Evolutionary conservation across 805 yeast species (phyloP).

Genomic region (Yarrowia divulgata): DNA sequence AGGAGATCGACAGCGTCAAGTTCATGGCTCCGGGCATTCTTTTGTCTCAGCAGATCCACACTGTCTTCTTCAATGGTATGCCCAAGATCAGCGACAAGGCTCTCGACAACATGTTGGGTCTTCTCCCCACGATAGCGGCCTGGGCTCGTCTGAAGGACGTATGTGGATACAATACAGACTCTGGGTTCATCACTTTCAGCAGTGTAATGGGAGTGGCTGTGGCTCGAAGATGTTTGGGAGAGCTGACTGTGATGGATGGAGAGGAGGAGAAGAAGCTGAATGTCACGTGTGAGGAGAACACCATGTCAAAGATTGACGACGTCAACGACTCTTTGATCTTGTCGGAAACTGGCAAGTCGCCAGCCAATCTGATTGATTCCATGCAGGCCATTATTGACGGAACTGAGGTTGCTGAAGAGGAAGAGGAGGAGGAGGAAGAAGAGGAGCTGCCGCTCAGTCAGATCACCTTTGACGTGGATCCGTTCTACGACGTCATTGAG

Average conservation of each 20-base stretch:
- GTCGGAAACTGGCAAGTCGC: constrained; percentile 26
- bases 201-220: constrained; percentile 32
- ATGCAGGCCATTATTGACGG: constrained; percentile 32
- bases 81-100: constrained; percentile 36
- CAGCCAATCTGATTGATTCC: constrained; percentile 26
- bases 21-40: neutral
- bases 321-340: constrained; percentile 23
- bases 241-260: constrained; percentile 10
- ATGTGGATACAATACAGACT: constrained; percentile 23
- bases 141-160: constrained; percentile 28
- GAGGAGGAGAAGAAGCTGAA: constrained; percentile 28
- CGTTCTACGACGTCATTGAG: constrained; percentile 27
- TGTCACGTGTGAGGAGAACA: constrained; percentile 29
- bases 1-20: neutral
- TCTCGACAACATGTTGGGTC: constrained; percentile 1
- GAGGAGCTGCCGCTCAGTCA: constrained; percentile 34
- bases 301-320: constrained; percentile 13
- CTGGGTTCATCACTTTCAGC: constrained; percentile 19
- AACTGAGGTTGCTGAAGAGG: constrained; percentile 17
- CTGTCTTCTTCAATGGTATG: constrained; percentile 32
- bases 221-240: constrained; percentile 24
- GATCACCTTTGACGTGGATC: constrained; percentile 34
- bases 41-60: constrained; percentile 20
- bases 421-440: constrained; percentile 25
- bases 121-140: constrained; percentile 27